Evolutionary conservation across 306 rosid species (phyloP).

Genomic region (Casuarina glauca): DNA sequence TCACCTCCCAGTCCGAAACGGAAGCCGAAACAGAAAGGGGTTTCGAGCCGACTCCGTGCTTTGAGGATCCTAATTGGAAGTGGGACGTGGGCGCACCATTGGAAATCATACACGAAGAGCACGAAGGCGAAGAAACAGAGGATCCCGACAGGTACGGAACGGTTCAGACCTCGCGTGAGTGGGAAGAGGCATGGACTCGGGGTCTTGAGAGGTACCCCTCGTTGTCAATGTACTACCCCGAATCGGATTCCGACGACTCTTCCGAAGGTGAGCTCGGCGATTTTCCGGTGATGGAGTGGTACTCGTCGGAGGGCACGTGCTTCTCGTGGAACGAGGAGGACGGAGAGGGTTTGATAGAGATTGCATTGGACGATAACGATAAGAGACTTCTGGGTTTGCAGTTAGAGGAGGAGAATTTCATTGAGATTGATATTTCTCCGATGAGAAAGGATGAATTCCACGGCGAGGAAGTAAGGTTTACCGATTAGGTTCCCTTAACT

Average conservation of each 20-base stretch:
- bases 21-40: slow-evolving; percentile 35
- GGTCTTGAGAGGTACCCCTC: slow-evolving; percentile 47
- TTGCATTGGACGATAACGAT: slow-evolving; percentile 57
- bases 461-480: slow-evolving; percentile 33
- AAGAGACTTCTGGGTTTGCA: slow-evolving; percentile 34
- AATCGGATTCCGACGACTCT: slow-evolving; percentile 74
- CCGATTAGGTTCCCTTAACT: slow-evolving; percentile 44
- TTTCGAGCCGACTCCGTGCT: slow-evolving; percentile 36
- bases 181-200: slow-evolving; percentile 1
- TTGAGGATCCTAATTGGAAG: slow-evolving; percentile 60
- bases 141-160: slow-evolving; percentile 1
- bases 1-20: slow-evolving; percentile 21
- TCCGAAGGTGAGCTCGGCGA: slow-evolving; percentile 48
- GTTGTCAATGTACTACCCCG: slow-evolving; percentile 70
- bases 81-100: slow-evolving; percentile 89
- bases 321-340: slow-evolving; percentile 77
- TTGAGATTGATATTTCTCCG: slow-evolving; percentile 53
- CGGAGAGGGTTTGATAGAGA: slow-evolving; percentile 80
- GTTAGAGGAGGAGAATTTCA: slow-evolving; percentile 54
- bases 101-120: slow-evolving; percentile 78
- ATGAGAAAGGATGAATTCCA: slow-evolving; percentile 5
- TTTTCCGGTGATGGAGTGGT: slow-evolving; percentile 41
- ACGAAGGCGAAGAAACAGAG: slow-evolving; percentile 62
- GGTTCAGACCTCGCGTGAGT: slow-evolving; percentile 5
- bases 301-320: slow-evolving; percentile 45